Evolutionary conservation across 208 protist genomes (phyloP).

Genomic region (Tritrichomonas musculus): DNA sequence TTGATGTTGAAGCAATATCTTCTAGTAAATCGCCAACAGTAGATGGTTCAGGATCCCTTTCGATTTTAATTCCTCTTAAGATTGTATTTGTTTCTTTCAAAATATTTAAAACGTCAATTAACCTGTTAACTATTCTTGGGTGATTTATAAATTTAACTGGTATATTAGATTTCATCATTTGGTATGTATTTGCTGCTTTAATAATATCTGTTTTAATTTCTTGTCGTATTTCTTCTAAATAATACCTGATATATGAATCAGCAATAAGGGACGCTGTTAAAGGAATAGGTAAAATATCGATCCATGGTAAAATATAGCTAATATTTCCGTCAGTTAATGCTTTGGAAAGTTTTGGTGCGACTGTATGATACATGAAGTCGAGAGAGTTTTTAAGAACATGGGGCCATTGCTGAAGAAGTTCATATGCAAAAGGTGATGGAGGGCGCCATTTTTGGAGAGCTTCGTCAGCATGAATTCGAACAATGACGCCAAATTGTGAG

Average conservation of each 20-base stretch:
- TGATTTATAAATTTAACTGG: not conserved
- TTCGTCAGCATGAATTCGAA: not conserved
- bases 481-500: not conserved
- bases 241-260: not conserved
- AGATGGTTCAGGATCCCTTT: not conserved
- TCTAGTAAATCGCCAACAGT: not conserved
- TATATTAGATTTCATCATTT: not conserved
- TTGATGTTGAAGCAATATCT: not conserved
- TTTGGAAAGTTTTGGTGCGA: not conserved
- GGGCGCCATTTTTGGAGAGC: not conserved
- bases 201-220: not conserved
- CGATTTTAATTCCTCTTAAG: not conserved
- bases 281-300: not conserved
- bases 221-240: not conserved
- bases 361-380: not conserved
- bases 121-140: not conserved
- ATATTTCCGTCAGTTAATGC: not conserved
- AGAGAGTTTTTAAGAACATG: not conserved
- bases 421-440: not conserved
- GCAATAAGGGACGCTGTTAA: not conserved
- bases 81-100: not conserved
- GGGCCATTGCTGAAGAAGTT: not conserved
- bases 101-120: not conserved
- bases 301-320: not conserved
- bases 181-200: not conserved